Evolutionary conservation across 2,329 filamentous ascomycete genomes (phyloP).

Genomic region (Albifimbria verrucaria): DNA sequence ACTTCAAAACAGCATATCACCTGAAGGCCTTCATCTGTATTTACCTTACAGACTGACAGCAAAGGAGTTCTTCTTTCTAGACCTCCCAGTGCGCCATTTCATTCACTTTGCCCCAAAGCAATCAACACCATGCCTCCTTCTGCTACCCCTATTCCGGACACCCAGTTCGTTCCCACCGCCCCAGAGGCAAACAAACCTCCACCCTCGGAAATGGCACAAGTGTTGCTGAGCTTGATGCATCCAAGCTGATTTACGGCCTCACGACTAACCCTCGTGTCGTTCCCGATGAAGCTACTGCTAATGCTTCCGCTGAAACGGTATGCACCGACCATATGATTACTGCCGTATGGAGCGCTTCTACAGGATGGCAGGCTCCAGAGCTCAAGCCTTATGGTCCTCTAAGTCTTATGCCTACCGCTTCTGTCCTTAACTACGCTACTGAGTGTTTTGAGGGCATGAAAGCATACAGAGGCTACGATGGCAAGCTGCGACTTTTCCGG

Average conservation of each 20-base stretch:
- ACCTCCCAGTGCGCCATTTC: too few species aligned
- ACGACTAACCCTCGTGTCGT: background rate
- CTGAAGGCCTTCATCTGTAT: too few species aligned
- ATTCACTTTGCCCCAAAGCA: too few species aligned
- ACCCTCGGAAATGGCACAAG: too few species aligned
- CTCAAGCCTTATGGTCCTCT: constrained; percentile 69
- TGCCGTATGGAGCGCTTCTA: constrained; percentile 54
- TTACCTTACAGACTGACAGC: too few species aligned
- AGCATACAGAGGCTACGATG: constrained; percentile 69
- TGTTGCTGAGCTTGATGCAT: too few species aligned
- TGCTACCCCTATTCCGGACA: constrained; percentile 41
- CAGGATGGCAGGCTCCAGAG: constrained; percentile 66
- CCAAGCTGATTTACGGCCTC: too few species aligned
- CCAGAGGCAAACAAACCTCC: constrained; percentile 46
- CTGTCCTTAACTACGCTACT: constrained; percentile 75
- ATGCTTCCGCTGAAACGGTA: constrained; percentile 37
- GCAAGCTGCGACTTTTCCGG: constrained; percentile 66
- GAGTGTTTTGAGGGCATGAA: constrained; percentile 79
- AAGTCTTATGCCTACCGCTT: constrained; percentile 68
- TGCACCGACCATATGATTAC: constrained; percentile 81
- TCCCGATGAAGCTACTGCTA: constrained; percentile 1
- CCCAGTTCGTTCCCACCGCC: constrained; percentile 51
- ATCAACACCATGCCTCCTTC: constrained; percentile 51
- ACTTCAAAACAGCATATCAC: too few species aligned
- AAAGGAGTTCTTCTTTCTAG: too few species aligned